Conservation (phyloP, 768 basidiomycete genomes). For the Mrakia hoshinonis region DNA sequence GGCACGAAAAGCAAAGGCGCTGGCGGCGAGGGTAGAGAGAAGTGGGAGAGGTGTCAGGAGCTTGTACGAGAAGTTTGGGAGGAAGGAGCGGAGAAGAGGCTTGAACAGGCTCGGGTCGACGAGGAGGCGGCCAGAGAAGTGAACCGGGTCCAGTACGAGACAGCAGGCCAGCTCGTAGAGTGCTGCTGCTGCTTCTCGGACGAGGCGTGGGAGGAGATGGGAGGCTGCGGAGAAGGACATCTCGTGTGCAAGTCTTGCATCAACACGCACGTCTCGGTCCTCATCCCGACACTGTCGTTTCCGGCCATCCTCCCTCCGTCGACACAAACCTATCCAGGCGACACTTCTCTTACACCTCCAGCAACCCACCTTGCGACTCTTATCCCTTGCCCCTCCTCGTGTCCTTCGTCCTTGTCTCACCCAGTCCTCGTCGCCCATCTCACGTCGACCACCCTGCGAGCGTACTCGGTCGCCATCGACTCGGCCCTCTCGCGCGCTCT, state of each 20-base stretch:
- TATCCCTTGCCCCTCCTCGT: conserved; percentile 28
- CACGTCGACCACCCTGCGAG: neutral
- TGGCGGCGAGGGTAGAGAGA: neutral
- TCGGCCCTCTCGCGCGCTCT: conserved; percentile 23
- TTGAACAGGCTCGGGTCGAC: neutral
- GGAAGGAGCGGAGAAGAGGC: neutral
- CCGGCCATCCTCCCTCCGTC: neutral
- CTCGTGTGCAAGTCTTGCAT: conserved; percentile 27
- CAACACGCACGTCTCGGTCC: conserved; percentile 24
- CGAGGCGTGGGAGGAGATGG: conserved; percentile 28
- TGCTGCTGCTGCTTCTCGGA: conserved; percentile 26
- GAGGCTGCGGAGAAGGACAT: conserved; percentile 22
- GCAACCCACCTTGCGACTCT: conserved; percentile 1
- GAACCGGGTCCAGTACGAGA: conserved; percentile 9
- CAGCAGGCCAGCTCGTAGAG: conserved; percentile 15
- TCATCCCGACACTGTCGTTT: conserved; percentile 19
- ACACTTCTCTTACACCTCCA: neutral
- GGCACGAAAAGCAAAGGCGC: neutral
- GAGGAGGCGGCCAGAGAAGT: neutral
- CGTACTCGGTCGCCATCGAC: conserved; percentile 14
- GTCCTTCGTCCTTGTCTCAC: conserved; percentile 13
- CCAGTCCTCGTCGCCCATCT: conserved; percentile 9
- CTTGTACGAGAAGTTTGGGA: conserved; percentile 15
- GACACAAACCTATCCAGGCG: neutral
- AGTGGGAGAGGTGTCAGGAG: conserved; percentile 9